Conservation (phyloP, 2,329 filamentous ascomycete species). For the Scorias spongiosa region DNA sequence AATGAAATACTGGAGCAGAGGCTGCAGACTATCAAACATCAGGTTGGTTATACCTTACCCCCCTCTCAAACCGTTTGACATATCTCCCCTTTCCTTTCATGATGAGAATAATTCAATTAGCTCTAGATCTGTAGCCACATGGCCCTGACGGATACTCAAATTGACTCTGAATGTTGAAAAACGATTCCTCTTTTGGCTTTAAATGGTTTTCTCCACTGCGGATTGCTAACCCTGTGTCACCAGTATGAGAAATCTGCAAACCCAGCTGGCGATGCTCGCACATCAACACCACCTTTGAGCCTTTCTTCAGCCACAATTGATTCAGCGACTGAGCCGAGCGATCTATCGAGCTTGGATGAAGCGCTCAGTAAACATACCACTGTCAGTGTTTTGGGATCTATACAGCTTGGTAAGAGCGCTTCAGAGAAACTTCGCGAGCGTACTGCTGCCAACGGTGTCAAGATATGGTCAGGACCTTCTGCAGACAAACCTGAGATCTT, state of each 20-base stretch:
- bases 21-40: slow-evolving; percentile 32
- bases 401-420: slow-evolving; percentile 18
- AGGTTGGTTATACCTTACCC: slow-evolving; percentile 23
- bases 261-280: slow-evolving; percentile 9
- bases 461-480: slow-evolving; percentile 19
- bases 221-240: neutral
- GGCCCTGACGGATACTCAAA: slow-evolving; percentile 30
- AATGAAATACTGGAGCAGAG: slow-evolving; percentile 32
- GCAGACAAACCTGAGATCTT: slow-evolving; percentile 24
- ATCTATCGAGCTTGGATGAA: neutral
- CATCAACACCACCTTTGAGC: slow-evolving; percentile 17
- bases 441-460: slow-evolving; percentile 12
- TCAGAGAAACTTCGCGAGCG: slow-evolving; percentile 7
- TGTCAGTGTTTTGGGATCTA: slow-evolving; percentile 24
- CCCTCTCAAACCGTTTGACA: slow-evolving; percentile 1
- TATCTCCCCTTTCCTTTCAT: slow-evolving; percentile 4
- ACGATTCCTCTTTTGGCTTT: neutral
- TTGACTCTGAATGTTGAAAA: slow-evolving; percentile 22
- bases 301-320: slow-evolving; percentile 17
- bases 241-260: too few species aligned
- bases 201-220: neutral
- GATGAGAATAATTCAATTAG: slow-evolving; percentile 33
- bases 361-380: slow-evolving; percentile 5
- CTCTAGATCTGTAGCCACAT: slow-evolving; percentile 35
- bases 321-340: slow-evolving; percentile 4